phyloP scores from a whole-genome alignment of 164 flowering plant genomes.

The Nymphaea colorata region DNA sequence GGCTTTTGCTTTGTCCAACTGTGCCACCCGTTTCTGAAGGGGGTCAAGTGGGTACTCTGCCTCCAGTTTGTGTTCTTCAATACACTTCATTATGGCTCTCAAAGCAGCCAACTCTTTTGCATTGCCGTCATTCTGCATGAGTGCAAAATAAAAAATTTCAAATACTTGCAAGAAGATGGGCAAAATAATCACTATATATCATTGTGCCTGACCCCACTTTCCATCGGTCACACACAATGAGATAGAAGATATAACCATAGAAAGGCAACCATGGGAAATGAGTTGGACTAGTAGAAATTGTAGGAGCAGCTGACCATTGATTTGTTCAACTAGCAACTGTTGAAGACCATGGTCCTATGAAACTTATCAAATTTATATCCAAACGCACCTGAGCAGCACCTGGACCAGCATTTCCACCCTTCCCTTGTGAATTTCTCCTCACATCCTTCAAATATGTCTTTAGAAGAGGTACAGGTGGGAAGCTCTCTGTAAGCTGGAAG shows the following conservation, averaged over 20 bases:
- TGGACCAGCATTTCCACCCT: conserved; percentile 52
- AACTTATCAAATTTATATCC: background rate
- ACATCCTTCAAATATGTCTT: conserved; percentile 76
- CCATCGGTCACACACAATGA: conserved; percentile 16
- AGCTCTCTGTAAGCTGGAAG: conserved; percentile 70
- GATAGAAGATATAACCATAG: background rate
- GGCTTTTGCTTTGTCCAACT: conserved; percentile 89
- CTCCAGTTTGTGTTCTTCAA: conserved; percentile 90
- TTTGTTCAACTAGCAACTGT: no score
- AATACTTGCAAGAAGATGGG: background rate
- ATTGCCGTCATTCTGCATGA: conserved; percentile 58
- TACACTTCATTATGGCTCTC: conserved; percentile 76
- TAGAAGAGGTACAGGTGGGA: conserved; percentile 61
- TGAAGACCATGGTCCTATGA: background rate
- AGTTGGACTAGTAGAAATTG: no score
- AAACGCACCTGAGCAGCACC: conserved; percentile 29
- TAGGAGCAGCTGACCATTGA: background rate
- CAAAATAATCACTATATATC: background rate
- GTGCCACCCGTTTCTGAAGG: conserved; percentile 59
- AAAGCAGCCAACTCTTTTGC: conserved; percentile 77
- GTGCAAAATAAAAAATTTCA: conserved; percentile 14
- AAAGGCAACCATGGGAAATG: background rate
- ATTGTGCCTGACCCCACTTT: no score
- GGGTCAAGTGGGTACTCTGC: conserved; percentile 64
- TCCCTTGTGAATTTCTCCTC: conserved; percentile 49